These are phyloP conservation scores for Plasmodiophora brassicae DNA, from an alignment of 208 protist genomes.

Conservation along the genomic window DNA sequence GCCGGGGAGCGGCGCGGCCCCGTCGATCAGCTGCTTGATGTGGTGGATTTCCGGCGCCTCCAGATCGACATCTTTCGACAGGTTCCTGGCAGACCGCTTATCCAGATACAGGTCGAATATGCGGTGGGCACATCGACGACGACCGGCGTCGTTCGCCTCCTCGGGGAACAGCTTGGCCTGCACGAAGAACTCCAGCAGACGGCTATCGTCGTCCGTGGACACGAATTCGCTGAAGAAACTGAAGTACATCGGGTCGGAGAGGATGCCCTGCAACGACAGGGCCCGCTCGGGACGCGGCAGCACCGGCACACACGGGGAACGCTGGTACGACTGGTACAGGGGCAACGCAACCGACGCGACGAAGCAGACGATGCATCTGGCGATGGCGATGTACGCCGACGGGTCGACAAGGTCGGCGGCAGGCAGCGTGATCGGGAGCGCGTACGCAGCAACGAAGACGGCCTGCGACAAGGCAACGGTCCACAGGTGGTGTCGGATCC, in stretches of 20 bases:
- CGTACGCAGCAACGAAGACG: not conserved
- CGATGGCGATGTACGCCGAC: not conserved
- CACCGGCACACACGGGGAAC: not conserved
- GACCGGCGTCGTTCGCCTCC: not conserved
- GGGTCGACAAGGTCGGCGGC: not conserved
- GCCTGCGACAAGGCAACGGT: not conserved
- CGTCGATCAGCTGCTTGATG: not conserved
- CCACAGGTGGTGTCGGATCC: not conserved
- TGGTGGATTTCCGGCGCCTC: not conserved
- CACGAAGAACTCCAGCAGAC: conserved; percentile 27
- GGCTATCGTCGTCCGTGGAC: not conserved
- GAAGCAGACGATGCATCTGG: not conserved
- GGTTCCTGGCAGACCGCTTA: not conserved
- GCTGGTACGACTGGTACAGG: not conserved
- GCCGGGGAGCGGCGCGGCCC: not conserved
- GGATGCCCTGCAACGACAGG: conserved; percentile 12
- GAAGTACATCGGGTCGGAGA: conserved; percentile 18
- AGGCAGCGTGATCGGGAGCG: not conserved
- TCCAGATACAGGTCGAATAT: not conserved
- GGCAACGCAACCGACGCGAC: not conserved
- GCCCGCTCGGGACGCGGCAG: not conserved
- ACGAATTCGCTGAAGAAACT: conserved; percentile 20
- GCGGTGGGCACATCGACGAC: not conserved
- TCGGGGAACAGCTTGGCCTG: conserved; percentile 9
- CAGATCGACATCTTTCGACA: conserved; percentile 17